A percentile compares a stretch with the other conserved stretches of the same genome.
Evolutionary conservation across 371 early-diverging fungal genomes (phyloP).

Genomic region (Mucor lusitanicus): DNA sequence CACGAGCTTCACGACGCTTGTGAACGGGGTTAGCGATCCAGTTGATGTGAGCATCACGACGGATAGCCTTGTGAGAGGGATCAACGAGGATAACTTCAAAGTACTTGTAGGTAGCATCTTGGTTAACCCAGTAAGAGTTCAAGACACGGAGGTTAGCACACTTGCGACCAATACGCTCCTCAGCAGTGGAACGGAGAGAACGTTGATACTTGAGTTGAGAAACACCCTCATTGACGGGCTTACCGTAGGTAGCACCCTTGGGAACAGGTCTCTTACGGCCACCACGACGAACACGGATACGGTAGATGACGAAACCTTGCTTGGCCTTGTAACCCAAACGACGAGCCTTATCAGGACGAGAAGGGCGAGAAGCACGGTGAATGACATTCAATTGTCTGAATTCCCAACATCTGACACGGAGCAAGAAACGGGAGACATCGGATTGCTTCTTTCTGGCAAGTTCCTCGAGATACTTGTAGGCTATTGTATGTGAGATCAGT

Average conservation of each 20-base stretch:
- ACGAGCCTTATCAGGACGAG: constrained; percentile 99
- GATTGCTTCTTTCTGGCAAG: constrained; percentile 99
- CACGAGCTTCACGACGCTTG: constrained; percentile 99
- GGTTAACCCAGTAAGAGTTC: constrained; percentile 99
- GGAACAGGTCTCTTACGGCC: constrained; percentile 93
- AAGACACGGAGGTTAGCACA: constrained; percentile 96
- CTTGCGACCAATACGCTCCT: constrained; percentile 96
- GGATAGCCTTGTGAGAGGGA: constrained; percentile 95
- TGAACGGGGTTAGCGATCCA: constrained; percentile 98
- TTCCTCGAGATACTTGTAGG: constrained; percentile 97
- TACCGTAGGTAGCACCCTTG: constrained; percentile 98
- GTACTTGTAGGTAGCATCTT: constrained; percentile 98
- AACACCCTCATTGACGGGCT: constrained; percentile 98
- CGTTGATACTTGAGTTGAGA: constrained; percentile 97
- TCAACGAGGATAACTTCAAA: constrained; percentile 99
- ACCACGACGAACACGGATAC: constrained; percentile 98
- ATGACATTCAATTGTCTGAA: constrained; percentile 91
- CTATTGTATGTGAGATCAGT: constrained; percentile 21
- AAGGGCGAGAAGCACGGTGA: constrained; percentile 97
- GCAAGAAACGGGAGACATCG: constrained; percentile 98
- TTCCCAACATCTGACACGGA: constrained; percentile 98
- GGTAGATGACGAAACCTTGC: constrained; percentile 98
- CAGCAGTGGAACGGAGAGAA: constrained; percentile 91
- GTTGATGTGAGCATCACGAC: constrained; percentile 98
- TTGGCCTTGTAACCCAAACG: constrained; percentile 99